phyloP scores from a whole-genome alignment of 257 asterid species.

The Gentiana macrophylla region DNA sequence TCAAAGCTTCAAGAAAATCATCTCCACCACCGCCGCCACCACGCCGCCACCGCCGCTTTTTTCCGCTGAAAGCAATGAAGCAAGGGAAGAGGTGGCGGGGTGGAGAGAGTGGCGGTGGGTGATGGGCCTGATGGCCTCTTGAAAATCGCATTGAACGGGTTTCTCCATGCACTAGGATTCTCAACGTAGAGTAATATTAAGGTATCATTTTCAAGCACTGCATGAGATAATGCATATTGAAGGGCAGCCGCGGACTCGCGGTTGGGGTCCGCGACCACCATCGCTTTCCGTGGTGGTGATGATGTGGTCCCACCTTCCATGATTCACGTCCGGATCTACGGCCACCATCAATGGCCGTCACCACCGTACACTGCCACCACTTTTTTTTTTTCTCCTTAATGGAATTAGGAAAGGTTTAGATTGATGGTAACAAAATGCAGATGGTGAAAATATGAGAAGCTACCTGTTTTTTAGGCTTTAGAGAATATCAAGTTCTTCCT shows the following conservation, averaged over 20 bases:
- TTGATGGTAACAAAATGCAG: background rate
- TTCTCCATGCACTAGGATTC: constrained; percentile 40
- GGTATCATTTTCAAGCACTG: constrained; percentile 38
- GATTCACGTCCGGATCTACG: constrained; percentile 15
- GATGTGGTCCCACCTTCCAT: constrained; percentile 25
- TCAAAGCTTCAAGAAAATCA: constrained; percentile 45
- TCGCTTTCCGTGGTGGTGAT: constrained; percentile 35
- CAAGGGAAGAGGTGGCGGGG: constrained; percentile 7
- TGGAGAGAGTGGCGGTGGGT: constrained; percentile 6
- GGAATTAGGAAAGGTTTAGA: background rate
- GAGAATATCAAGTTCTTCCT: no score
- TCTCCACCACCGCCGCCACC: constrained; percentile 18
- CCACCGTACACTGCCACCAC: constrained; percentile 8
- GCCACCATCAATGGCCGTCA: constrained; percentile 19
- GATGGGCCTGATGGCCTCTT: constrained; percentile 12
- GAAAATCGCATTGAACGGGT: constrained; percentile 37
- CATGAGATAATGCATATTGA: constrained; percentile 55
- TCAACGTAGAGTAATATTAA: constrained; percentile 48
- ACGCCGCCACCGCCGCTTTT: background rate
- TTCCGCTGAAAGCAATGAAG: background rate
- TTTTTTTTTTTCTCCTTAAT: background rate
- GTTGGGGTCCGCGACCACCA: constrained; percentile 72
- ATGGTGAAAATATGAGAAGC: constrained; percentile 11
- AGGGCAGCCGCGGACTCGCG: constrained; percentile 71
- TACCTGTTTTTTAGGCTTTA: constrained; percentile 8